Conservation (phyloP, 768 basidiomycete species). For the Boletus fagicola region DNA sequence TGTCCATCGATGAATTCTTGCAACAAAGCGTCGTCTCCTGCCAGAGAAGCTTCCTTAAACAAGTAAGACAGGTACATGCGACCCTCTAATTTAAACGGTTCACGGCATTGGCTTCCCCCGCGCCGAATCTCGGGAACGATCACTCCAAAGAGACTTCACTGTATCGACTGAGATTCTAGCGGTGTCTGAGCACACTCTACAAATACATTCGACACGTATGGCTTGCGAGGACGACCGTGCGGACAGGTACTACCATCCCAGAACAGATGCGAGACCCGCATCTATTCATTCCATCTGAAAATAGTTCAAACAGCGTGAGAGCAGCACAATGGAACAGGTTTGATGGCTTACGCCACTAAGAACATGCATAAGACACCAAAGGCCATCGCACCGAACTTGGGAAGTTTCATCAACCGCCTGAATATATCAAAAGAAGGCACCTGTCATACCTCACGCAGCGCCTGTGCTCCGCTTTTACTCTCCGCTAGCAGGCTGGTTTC, state of each 20-base stretch:
- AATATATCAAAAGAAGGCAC: conserved; percentile 13
- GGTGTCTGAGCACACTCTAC: conserved; percentile 10
- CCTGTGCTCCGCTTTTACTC: conserved; percentile 84
- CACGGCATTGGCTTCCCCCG: conserved; percentile 22
- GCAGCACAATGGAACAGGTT: conserved; percentile 8
- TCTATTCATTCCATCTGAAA: conserved; percentile 77
- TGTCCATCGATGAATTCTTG: conserved; percentile 14
- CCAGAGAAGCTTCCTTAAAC: conserved; percentile 8
- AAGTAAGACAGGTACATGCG: conserved; percentile 14
- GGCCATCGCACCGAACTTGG: conserved; percentile 86
- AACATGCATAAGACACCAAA: conserved; percentile 92
- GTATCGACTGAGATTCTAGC: neutral
- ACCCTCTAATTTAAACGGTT: conserved; percentile 27
- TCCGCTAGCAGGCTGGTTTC: conserved; percentile 70
- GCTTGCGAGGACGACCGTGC: neutral
- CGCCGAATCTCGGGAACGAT: conserved; percentile 12
- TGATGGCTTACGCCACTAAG: conserved; percentile 74
- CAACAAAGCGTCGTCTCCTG: neutral
- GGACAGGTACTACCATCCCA: conserved; percentile 3
- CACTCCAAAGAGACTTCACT: neutral
- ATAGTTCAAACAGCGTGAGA: conserved; percentile 22
- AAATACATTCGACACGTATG: neutral
- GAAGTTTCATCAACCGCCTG: conserved; percentile 22
- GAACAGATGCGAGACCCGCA: conserved; percentile 13
- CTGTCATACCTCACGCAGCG: conserved; percentile 74